These are phyloP conservation scores for Entomophthora muscae DNA, from an alignment of 371 early-diverging fungal species.

Conservation along the genomic window DNA sequence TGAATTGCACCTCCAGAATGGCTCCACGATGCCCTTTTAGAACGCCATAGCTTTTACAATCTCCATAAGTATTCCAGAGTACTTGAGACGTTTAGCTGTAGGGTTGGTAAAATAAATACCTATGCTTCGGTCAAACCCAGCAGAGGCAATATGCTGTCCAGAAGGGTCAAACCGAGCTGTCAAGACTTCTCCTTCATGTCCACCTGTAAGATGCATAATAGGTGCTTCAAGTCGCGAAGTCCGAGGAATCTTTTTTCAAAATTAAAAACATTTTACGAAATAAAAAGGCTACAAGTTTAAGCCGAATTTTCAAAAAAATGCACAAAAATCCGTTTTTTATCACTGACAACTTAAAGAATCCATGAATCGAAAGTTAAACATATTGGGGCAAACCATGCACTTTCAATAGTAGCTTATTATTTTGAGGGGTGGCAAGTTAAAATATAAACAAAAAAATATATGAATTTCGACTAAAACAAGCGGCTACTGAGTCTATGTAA, in stretches of 20 bases:
- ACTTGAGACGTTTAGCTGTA: slow-evolving; percentile 24
- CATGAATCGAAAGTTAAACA: background rate
- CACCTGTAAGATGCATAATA: slow-evolving; percentile 73
- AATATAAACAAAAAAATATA: too few species aligned
- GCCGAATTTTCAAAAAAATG: background rate
- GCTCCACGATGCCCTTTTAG: slow-evolving; percentile 74
- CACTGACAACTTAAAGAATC: background rate
- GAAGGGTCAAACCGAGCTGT: slow-evolving; percentile 67
- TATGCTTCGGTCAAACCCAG: slow-evolving; percentile 62
- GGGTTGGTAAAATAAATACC: slow-evolving; percentile 25
- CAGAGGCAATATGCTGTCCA: slow-evolving; percentile 73
- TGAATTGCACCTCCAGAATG: slow-evolving; percentile 80
- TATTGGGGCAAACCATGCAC: background rate
- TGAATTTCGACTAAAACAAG: too few species aligned
- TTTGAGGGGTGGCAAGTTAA: background rate
- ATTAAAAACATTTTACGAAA: background rate
- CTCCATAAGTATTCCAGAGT: slow-evolving; percentile 86
- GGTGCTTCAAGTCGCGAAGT: slow-evolving; percentile 76
- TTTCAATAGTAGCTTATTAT: background rate
- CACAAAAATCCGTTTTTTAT: background rate
- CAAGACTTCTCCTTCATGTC: slow-evolving; percentile 65
- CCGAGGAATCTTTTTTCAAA: slow-evolving; percentile 29
- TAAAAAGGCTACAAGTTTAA: background rate
- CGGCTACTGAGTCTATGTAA: too few species aligned
- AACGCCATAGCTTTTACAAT: slow-evolving; percentile 68